Percentiles rank a stretch among this genome's conserved stretches.
Evolutionary conservation across 768 basidiomycete genomes (phyloP).

Genomic region (Tylopilus sp.): DNA sequence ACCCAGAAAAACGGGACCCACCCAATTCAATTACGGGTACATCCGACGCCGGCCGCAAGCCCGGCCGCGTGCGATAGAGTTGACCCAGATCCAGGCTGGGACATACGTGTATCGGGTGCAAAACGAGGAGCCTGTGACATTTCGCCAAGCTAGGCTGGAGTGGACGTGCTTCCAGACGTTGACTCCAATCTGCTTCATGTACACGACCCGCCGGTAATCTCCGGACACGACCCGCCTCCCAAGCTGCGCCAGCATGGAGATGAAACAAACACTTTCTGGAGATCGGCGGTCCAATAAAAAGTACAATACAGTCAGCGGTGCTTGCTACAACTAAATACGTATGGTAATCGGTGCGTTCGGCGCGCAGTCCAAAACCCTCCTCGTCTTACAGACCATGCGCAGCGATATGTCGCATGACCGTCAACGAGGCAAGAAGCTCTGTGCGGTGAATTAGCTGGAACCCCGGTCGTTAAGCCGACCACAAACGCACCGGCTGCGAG

Average conservation of each 20-base stretch:
- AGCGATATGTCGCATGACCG: constrained; percentile 63
- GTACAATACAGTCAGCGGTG: constrained; percentile 8
- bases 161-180: background rate
- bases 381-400: constrained; percentile 39
- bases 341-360: constrained; percentile 9
- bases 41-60: background rate
- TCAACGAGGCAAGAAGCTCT: constrained; percentile 61
- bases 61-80: constrained; percentile 17
- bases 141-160: background rate
- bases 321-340: constrained; percentile 7
- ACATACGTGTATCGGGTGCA: background rate
- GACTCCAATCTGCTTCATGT: constrained; percentile 3
- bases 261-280: background rate
- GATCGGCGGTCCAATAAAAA: constrained; percentile 5
- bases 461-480: constrained; percentile 5
- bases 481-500: constrained; percentile 50
- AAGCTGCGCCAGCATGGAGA: background rate
- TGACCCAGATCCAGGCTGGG: constrained; percentile 3
- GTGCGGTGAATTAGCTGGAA: constrained; percentile 12
- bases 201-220: constrained; percentile 3
- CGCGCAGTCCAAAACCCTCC: background rate
- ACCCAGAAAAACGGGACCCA: background rate
- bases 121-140: background rate
- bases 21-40: constrained; percentile 2
- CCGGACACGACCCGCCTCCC: background rate